These are phyloP conservation scores for Linnemannia schmuckeri DNA, from an alignment of 192 early-diverging fungal species.

Conservation along the genomic window DNA sequence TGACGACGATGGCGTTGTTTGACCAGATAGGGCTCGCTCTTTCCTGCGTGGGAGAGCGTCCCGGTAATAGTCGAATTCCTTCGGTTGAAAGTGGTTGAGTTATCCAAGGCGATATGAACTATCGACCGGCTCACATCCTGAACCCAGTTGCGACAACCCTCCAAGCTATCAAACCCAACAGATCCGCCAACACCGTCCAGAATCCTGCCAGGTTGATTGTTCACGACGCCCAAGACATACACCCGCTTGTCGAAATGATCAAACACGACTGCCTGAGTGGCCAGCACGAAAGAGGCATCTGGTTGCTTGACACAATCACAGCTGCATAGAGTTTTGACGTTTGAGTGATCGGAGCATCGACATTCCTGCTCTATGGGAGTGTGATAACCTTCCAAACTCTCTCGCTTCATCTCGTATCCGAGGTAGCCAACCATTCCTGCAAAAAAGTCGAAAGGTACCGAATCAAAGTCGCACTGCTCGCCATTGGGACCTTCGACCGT, in stretches of 20 bases:
- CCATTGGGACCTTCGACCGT: constrained; percentile 30
- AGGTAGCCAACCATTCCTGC: constrained; percentile 92
- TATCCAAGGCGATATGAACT: constrained; percentile 10
- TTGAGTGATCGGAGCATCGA: constrained; percentile 22
- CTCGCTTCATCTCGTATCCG: constrained; percentile 95
- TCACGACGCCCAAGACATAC: constrained; percentile 56
- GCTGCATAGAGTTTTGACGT: not conserved
- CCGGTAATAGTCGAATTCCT: constrained; percentile 12
- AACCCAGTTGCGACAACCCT: constrained; percentile 53
- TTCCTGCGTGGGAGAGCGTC: not conserved
- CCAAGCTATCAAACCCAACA: constrained; percentile 13
- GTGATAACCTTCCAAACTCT: constrained; percentile 70
- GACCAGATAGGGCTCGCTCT: constrained; percentile 37
- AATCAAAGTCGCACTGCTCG: constrained; percentile 16
- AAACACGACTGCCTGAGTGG: constrained; percentile 81
- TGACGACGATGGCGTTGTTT: constrained; percentile 32
- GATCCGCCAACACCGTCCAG: constrained; percentile 14
- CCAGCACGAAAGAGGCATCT: constrained; percentile 83
- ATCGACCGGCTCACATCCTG: constrained; percentile 30
- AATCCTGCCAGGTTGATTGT: not conserved
- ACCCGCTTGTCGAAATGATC: constrained; percentile 68
- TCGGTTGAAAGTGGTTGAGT: not conserved
- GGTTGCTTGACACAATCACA: constrained; percentile 59
- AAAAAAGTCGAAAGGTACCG: constrained; percentile 70
- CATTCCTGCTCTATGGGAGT: constrained; percentile 58